phyloP scores from a whole-genome alignment of 2,329 filamentous ascomycete genomes.

The Endoconidiophora polonica region DNA sequence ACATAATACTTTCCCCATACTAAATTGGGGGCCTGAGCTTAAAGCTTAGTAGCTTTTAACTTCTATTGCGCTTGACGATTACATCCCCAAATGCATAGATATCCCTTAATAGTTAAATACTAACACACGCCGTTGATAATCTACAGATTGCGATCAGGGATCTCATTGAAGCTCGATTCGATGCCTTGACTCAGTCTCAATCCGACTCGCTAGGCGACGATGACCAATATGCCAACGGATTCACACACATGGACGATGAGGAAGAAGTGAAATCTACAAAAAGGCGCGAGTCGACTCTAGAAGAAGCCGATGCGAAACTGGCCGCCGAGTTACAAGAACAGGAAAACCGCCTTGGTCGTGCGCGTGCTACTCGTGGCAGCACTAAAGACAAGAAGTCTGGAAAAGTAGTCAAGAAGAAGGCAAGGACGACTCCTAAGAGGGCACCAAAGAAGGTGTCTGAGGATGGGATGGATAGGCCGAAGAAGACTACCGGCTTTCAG shows the following conservation, averaged over 20 bases:
- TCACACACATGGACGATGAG: background rate
- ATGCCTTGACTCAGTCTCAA: slow-evolving; percentile 42
- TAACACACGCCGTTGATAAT: background rate
- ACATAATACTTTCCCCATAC: no score
- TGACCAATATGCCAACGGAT: background rate
- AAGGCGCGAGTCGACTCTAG: slow-evolving; percentile 18
- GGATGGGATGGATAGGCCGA: slow-evolving; percentile 44
- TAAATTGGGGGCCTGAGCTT: no score
- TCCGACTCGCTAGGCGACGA: slow-evolving; percentile 16
- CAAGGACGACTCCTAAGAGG: slow-evolving; percentile 51
- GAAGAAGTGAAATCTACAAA: slow-evolving; percentile 24
- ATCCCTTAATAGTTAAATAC: background rate
- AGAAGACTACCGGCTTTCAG: slow-evolving; percentile 85
- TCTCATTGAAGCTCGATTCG: slow-evolving; percentile 59
- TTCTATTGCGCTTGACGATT: no score
- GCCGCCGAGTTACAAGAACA: slow-evolving; percentile 84
- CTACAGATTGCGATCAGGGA: slow-evolving; percentile 49
- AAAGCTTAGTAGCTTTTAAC: no score
- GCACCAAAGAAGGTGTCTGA: slow-evolving; percentile 51
- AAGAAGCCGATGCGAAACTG: slow-evolving; percentile 71
- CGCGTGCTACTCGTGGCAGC: slow-evolving; percentile 61
- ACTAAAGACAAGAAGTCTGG: slow-evolving; percentile 38
- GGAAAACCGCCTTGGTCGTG: slow-evolving; percentile 55
- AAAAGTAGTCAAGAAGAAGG: slow-evolving; percentile 53
- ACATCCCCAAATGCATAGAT: background rate